Base-by-base conservation (phyloP, 495 filamentous ascomycete genomes). In the Hypoxylon crocopeplum region DNA sequence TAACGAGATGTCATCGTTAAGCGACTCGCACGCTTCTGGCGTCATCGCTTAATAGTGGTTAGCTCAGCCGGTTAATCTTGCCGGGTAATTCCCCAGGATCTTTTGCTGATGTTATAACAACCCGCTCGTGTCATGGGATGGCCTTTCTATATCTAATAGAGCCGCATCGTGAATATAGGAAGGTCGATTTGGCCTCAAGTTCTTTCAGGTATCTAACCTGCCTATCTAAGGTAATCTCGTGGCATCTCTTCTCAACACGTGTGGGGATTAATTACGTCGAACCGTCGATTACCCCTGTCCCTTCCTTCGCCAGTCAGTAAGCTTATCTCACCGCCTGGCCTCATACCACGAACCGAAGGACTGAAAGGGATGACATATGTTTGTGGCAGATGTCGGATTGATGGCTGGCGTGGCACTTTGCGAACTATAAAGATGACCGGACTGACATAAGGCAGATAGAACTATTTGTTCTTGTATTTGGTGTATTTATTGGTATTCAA, bases 191-290 rank as follows among this genome's bases (percentile, higher is more conserved):
- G 11, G 50, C 21, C 32, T 49, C 19, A 21, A 32, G 13, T 37
- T 48, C 22, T 38, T 44, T 34, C 37, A 5, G 25, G 25, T 50
- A 25, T 61, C 44, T 27, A 55, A 56, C 58, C 58, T 62, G 36
- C 50, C 50, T 62, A 62, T 62, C 50, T 56, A 37, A 46, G 58
- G 33, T 37, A 30, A 27, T 37, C 44, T 30, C 50, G 25, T 61
- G 57, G 24, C 13, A 38, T 16, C n/a, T 10, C 27, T 29, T 44
- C 39, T n/a, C n/a, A n/a, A n/a, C n/a, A n/a, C n/a, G n/a, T n/a
- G n/a, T n/a, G n/a, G n/a, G 15, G 27, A 51, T 33, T 20, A 21
- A 21, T 38, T 49, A n/a, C n/a, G 13, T 55, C 22, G 16, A 17
- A 15, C 13, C n/a, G 40, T 13, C 32, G 16, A 33, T 13, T 54